Evolutionary conservation across 2,329 filamentous ascomycete species (phyloP), one percentile per base, ranked within the genome.

Genomic region (Polychaeton citri): DNA sequence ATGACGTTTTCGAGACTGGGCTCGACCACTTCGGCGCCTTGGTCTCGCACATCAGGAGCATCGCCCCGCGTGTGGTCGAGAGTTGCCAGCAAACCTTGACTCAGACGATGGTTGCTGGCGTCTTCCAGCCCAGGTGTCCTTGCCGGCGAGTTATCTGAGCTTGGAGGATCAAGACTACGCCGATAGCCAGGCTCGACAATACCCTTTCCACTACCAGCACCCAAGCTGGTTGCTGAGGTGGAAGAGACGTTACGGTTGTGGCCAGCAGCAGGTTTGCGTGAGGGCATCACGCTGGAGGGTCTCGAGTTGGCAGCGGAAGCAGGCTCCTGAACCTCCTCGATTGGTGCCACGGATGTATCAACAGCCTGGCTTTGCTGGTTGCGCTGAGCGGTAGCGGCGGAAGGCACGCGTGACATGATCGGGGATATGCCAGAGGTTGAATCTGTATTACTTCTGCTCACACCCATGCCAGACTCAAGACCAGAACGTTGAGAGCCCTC

Each of bases 381-480:
- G 48, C 28, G 59, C 44, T 36, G 37, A 10, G 57, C 38, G 30
- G 52, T 49, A 7, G 54, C 59, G 33, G 57, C 56, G 39, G 68
- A 68, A 5, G 69, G 64, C n/a, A 65, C 68, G 35, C 63, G 60
- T 43, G 65, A 70, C 54, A 80, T 77, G 36, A 81, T 80, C 2
- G 77, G 77, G 49, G 75, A 79, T 42, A 81, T 74, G 19, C 64
- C 64, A 33, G 69, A 66, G 6, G 76, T 79, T 42, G 74, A 76
- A 40, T 69, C 69, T 38, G 74, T 79, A 44, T 78, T 71, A 36
- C 71, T 76, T 41, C 76, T 41, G 24, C 42, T 43, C 6, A 55
- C 42, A 12, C 38, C 44, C 7, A 37, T 42, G 13, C 28, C 37
- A 15, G 33, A 37, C 19, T 34, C 39, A 9, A 37, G 32, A 15